phyloP scores from a whole-genome alignment of 352 stramenopile species.

The Pythium biforme region DNA sequence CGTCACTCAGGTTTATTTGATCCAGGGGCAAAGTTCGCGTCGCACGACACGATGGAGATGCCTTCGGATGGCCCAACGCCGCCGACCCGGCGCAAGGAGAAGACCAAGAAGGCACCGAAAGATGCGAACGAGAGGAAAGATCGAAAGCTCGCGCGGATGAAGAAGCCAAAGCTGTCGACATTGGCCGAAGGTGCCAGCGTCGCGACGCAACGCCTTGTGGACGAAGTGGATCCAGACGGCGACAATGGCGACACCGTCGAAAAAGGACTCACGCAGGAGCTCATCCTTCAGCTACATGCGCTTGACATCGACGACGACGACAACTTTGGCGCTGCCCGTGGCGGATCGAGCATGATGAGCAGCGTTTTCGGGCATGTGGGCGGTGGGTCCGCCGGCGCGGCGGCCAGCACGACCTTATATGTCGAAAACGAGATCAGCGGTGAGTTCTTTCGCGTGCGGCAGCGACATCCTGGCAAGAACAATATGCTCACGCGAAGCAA shows the following conservation, averaged over 20 bases:
- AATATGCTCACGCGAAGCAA: conserved; percentile 4
- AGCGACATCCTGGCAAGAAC: neutral
- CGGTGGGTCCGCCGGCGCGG: too few relatives aligned
- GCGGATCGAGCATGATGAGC: neutral
- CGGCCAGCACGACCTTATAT: conserved; percentile 8
- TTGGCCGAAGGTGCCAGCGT: neutral
- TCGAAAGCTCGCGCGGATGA: neutral
- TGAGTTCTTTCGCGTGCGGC: conserved; percentile 53
- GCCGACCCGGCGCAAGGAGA: neutral
- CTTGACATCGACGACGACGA: conserved; percentile 17
- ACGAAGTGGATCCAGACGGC: neutral
- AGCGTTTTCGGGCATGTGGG: conserved; percentile 13
- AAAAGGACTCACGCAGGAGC: conserved; percentile 17
- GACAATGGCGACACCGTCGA: neutral
- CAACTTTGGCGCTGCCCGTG: neutral
- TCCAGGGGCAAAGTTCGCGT: neutral
- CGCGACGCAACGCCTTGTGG: neutral
- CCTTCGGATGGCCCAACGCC: neutral
- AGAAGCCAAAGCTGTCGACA: conserved; percentile 4
- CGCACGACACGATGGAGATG: neutral
- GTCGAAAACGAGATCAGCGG: conserved; percentile 62
- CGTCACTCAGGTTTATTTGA: neutral
- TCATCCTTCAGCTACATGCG: conserved; percentile 23
- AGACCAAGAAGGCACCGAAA: neutral
- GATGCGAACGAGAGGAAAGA: conserved; percentile 2